Conservation (phyloP, 805 yeast species). For the Candida orba region DNA sequence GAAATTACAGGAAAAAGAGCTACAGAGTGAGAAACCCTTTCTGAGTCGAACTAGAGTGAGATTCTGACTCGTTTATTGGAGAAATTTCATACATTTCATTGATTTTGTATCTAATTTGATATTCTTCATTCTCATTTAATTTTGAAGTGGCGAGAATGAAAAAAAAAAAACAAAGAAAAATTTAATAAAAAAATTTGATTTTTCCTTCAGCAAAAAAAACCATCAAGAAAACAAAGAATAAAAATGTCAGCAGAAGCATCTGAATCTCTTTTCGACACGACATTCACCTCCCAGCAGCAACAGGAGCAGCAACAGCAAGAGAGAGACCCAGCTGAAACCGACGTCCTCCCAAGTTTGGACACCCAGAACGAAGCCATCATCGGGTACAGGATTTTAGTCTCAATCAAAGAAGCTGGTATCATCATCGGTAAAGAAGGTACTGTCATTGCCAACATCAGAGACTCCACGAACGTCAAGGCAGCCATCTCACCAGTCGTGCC, state of each 20-base stretch:
- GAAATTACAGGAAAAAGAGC: too few relatives aligned
- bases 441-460: slow-evolving; percentile 70
- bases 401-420: slow-evolving; percentile 84
- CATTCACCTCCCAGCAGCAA: slow-evolving; percentile 15
- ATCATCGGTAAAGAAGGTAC: slow-evolving; percentile 82
- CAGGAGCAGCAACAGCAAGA: background rate
- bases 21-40: too few relatives aligned
- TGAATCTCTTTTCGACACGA: slow-evolving; percentile 21
- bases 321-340: background rate
- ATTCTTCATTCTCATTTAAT: too few relatives aligned
- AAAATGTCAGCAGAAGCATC: slow-evolving; percentile 8
- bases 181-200: too few relatives aligned
- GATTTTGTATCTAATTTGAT: too few relatives aligned
- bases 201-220: too few relatives aligned
- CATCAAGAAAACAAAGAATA: too few relatives aligned
- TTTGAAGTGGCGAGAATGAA: too few relatives aligned
- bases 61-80: too few relatives aligned
- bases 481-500: slow-evolving; percentile 77
- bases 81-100: too few relatives aligned
- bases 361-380: slow-evolving; percentile 21
- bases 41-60: too few relatives aligned
- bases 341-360: slow-evolving; percentile 18
- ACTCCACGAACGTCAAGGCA: slow-evolving; percentile 70
- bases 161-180: too few relatives aligned
- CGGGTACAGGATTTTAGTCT: slow-evolving; percentile 47